Evolutionary conservation across 73 alveolate species (phyloP).

Genomic region (Symbiodinium natans): DNA sequence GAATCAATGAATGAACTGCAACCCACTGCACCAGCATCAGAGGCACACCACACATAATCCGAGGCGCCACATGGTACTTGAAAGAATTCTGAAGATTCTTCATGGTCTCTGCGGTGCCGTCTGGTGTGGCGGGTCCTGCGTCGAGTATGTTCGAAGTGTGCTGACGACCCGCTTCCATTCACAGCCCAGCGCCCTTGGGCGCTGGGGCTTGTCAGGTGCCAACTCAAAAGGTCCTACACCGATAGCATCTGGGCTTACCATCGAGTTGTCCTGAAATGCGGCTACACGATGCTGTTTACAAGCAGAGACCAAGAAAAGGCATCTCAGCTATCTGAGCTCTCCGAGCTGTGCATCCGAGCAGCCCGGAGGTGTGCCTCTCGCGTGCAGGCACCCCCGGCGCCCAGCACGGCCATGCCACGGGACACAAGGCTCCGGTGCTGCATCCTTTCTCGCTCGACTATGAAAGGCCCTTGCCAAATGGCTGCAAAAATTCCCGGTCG

Average conservation of each 20-base stretch:
- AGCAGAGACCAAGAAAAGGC: no score
- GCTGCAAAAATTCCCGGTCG: not conserved
- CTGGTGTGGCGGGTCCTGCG: no score
- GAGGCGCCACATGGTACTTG: slow-evolving; percentile 63
- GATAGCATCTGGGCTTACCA: not conserved
- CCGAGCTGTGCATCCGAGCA: not conserved
- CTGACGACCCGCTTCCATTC: no score
- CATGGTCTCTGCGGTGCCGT: not conserved
- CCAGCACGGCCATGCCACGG: slow-evolving; percentile 93
- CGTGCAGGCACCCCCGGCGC: slow-evolving; percentile 63
- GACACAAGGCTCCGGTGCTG: slow-evolving; percentile 67
- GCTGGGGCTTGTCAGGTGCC: no score
- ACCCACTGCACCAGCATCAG: not conserved
- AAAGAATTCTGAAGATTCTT: not conserved
- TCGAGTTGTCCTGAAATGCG: not conserved
- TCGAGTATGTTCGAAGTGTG: no score
- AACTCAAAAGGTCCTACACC: not conserved
- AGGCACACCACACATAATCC: not conserved
- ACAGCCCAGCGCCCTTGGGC: no score
- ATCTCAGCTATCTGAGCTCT: no score
- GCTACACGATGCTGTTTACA: no score
- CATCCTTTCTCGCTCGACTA: not conserved
- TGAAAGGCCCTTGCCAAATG: not conserved
- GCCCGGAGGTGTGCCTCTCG: slow-evolving; percentile 84
- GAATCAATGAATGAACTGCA: no score